A percentile compares a stretch with the other conserved stretches of the same genome.
Evolutionary conservation across 495 filamentous ascomycete genomes (phyloP).

Genomic region (Astrocystis sublimbata): DNA sequence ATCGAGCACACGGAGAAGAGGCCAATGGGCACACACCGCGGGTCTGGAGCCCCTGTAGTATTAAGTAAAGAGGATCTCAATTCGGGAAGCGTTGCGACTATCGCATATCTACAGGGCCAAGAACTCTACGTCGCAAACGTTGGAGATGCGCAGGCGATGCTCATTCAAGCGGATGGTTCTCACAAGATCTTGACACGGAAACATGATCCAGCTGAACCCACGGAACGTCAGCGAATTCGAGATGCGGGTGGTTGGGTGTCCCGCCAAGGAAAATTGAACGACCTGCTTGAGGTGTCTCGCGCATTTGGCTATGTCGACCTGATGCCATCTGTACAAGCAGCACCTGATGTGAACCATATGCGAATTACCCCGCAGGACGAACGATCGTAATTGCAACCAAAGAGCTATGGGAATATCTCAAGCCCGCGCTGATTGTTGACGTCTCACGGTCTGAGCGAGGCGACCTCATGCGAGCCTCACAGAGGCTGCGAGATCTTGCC

Average conservation of each 20-base stretch:
- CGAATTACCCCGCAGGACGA: slow-evolving; percentile 88
- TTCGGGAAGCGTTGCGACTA: slow-evolving; percentile 88
- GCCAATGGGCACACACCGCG: slow-evolving; percentile 62
- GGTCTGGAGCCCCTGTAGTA: slow-evolving; percentile 65
- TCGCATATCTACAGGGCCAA: slow-evolving; percentile 83
- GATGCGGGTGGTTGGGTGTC: slow-evolving; percentile 96
- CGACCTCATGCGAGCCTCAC: slow-evolving; percentile 94
- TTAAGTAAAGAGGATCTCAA: slow-evolving; percentile 84
- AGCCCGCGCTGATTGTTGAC: slow-evolving; percentile 87
- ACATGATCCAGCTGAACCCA: slow-evolving; percentile 84
- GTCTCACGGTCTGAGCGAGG: slow-evolving; percentile 76
- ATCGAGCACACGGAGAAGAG: slow-evolving; percentile 77
- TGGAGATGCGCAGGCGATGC: slow-evolving; percentile 89
- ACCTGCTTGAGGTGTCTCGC: slow-evolving; percentile 84
- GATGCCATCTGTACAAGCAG: slow-evolving; percentile 90
- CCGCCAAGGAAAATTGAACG: slow-evolving; percentile 89
- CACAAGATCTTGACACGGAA: slow-evolving; percentile 80
- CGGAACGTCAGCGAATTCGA: slow-evolving; percentile 84
- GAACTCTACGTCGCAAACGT: slow-evolving; percentile 94
- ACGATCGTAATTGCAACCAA: slow-evolving; percentile 87
- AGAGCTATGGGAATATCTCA: slow-evolving; percentile 93
- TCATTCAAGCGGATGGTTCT: slow-evolving; percentile 83
- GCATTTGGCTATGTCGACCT: slow-evolving; percentile 93
- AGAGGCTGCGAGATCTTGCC: slow-evolving; percentile 91
- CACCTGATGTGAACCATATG: slow-evolving; percentile 77